These are phyloP conservation scores for Hypomyces perniciosus DNA, from an alignment of 2,329 filamentous ascomycete species.

Conservation along the genomic window DNA sequence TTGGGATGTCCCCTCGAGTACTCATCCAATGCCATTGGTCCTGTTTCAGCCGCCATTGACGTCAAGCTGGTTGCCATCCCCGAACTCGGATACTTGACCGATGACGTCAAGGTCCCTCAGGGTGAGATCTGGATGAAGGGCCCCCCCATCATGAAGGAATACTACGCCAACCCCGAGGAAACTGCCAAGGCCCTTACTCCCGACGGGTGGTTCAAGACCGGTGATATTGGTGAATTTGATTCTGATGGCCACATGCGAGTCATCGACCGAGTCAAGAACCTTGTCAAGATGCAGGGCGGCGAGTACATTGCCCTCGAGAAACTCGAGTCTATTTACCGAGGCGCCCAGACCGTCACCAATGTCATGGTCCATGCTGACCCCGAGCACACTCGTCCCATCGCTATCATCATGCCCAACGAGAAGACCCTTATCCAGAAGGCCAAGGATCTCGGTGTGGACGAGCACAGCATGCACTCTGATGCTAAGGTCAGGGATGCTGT, in stretches of 20 bases:
- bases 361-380: conserved; percentile 80
- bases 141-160: conserved; percentile 64
- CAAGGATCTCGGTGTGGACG: conserved; percentile 54
- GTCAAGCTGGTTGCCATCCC: conserved; percentile 87
- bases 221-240: conserved; percentile 90
- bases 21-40: conserved; percentile 70
- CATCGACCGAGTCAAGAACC: conserved; percentile 96
- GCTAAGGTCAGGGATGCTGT: conserved; percentile 56
- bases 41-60: conserved; percentile 71
- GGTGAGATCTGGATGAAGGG: conserved; percentile 91
- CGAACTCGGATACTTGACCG: conserved; percentile 78
- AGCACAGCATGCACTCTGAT: conserved; percentile 62
- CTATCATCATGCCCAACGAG: conserved; percentile 68
- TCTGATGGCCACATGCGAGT: conserved; percentile 72
- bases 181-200: conserved; percentile 69
- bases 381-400: conserved; percentile 71
- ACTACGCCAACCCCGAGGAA: conserved; percentile 82
- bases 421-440: conserved; percentile 57
- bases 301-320: conserved; percentile 98
- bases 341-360: conserved; percentile 71
- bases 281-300: conserved; percentile 90
- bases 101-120: conserved; percentile 65
- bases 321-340: conserved; percentile 85
- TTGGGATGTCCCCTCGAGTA: conserved; percentile 80
- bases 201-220: conserved; percentile 96